Conservation (phyloP, 352 stramenopile species). For the Globisporangium irregulare region DNA sequence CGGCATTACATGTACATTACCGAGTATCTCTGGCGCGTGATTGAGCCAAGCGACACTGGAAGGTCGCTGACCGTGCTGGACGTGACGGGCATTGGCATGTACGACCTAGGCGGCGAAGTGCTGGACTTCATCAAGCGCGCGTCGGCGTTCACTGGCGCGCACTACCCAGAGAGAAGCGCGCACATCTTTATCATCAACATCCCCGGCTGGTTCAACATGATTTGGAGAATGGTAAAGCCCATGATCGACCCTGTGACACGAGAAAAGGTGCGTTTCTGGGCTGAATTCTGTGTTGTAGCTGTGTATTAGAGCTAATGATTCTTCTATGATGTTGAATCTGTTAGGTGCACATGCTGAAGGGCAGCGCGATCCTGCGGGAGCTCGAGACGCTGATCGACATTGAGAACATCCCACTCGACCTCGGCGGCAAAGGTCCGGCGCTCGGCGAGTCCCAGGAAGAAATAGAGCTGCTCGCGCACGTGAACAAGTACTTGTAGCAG, state of each 20-base stretch:
- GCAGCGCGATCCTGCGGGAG: conserved; percentile 69
- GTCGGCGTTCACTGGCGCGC: conserved; percentile 83
- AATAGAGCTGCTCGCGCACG: conserved; percentile 52
- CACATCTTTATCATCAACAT: conserved; percentile 97
- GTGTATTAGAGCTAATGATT: neutral
- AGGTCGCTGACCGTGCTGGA: conserved; percentile 84
- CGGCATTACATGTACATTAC: conserved; percentile 92
- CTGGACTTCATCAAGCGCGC: conserved; percentile 88
- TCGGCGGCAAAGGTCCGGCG: conserved; percentile 53
- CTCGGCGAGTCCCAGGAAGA: conserved; percentile 78
- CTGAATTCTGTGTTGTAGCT: neutral
- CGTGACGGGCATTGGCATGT: conserved; percentile 85
- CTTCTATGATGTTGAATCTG: neutral
- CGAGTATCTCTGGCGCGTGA: conserved; percentile 86
- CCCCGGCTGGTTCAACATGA: conserved; percentile 92
- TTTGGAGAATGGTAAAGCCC: conserved; percentile 93
- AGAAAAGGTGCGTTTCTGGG: conserved; percentile 78
- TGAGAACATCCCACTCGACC: conserved; percentile 67
- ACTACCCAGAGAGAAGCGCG: conserved; percentile 93
- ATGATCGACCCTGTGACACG: conserved; percentile 93
- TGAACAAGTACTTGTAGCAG: conserved; percentile 57
- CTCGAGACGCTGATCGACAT: conserved; percentile 68
- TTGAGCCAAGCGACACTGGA: conserved; percentile 69
- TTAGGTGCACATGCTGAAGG: conserved; percentile 80
- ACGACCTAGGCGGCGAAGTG: conserved; percentile 82